A percentile compares a stretch with the other conserved stretches of the same genome.
phyloP scores from a whole-genome alignment of 148 eudicot genomes.

The Hydrangea macrophylla region DNA sequence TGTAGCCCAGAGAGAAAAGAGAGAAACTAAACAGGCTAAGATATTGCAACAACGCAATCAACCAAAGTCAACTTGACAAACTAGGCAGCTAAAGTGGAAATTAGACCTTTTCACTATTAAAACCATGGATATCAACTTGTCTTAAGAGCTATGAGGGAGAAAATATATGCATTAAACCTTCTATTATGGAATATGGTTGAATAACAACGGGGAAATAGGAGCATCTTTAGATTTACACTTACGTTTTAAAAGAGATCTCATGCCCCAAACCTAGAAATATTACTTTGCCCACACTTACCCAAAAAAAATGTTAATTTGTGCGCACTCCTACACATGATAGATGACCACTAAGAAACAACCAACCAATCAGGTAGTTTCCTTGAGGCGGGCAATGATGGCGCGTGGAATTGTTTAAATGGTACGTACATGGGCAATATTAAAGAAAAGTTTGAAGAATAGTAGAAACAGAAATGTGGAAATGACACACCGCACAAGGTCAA shows the following conservation, averaged over 20 bases:
- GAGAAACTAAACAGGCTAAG: background rate
- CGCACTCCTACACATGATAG: background rate
- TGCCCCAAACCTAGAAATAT: background rate
- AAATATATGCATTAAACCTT: background rate
- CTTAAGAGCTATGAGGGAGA: background rate
- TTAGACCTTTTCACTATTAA: background rate
- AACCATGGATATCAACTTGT: background rate
- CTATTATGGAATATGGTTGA: background rate
- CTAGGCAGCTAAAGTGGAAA: background rate
- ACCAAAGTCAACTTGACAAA: background rate
- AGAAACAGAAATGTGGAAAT: background rate
- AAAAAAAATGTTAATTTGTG: background rate
- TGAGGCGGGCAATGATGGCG: background rate
- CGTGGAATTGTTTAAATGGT: background rate
- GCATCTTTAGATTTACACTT: background rate
- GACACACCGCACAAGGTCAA: background rate
- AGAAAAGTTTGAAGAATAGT: background rate
- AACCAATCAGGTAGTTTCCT: background rate
- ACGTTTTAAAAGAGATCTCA: background rate
- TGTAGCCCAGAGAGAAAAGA: background rate
- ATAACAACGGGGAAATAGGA: background rate
- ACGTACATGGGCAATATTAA: background rate
- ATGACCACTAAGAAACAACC: background rate
- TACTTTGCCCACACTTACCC: background rate
- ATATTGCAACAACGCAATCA: background rate